Evolutionary conservation across 169 alveolate species (phyloP).

Genomic region (Amoebophrya sp.): DNA sequence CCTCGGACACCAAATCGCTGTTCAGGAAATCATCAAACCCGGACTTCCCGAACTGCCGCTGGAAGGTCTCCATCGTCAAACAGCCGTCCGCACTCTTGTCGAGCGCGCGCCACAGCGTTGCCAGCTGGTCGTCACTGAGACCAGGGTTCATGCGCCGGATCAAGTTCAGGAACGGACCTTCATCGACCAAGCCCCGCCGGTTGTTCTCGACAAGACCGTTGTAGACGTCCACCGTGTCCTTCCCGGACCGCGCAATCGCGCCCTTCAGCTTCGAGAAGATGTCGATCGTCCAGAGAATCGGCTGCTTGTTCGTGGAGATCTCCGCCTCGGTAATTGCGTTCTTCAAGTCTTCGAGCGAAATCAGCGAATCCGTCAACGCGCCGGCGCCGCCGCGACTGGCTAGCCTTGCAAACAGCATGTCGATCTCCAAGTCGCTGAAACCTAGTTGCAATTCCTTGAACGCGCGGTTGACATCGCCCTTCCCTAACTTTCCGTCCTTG

Average conservation of each 20-base stretch:
- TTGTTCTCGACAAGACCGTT: not conserved
- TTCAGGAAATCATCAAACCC: not conserved
- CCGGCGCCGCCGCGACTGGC: too few species aligned
- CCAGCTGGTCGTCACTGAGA: not conserved
- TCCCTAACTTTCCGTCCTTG: not conserved
- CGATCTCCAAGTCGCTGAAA: not conserved
- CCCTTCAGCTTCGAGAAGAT: not conserved
- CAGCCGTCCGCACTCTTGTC: not conserved
- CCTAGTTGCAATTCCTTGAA: not conserved
- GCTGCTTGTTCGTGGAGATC: not conserved
- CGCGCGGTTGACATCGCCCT: not conserved
- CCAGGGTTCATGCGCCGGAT: not conserved
- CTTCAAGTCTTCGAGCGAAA: not conserved
- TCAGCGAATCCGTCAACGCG: not conserved
- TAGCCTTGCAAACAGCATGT: not conserved
- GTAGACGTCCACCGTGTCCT: not conserved
- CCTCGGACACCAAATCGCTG: not conserved
- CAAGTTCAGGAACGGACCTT: not conserved
- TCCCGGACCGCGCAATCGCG: not conserved
- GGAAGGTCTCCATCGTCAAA: not conserved
- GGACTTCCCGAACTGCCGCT: not conserved
- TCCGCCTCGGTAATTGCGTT: not conserved
- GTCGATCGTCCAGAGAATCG: not conserved
- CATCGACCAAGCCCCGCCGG: not conserved
- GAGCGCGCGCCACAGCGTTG: not conserved